These are phyloP conservation scores for Sporisorium scitamineum DNA, from an alignment of 1,284 basidiomycete genomes.

Conservation along the genomic window DNA sequence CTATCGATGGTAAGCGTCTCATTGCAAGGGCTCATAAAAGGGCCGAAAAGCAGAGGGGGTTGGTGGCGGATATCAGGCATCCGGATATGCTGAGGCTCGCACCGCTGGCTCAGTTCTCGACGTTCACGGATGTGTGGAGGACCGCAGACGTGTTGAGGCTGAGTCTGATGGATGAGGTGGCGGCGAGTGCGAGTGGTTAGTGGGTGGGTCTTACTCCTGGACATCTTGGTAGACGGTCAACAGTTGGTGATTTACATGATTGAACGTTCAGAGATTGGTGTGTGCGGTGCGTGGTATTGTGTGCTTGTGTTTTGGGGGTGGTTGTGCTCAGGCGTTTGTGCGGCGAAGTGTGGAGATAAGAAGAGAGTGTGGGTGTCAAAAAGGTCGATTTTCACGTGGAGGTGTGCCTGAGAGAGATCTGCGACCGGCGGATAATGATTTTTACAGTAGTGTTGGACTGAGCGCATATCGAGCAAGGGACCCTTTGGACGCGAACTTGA, in stretches of 20 bases:
- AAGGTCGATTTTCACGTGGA: neutral
- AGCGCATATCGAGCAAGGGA: neutral
- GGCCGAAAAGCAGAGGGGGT: conserved; percentile 53
- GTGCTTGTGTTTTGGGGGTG: too few relatives aligned
- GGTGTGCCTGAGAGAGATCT: neutral
- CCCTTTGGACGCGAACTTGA: conserved; percentile 4
- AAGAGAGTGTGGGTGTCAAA: too few relatives aligned
- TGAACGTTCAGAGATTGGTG: too few relatives aligned
- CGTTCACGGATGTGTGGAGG: conserved; percentile 61
- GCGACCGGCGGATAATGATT: conserved; percentile 4
- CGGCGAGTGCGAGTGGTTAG: conserved; percentile 11
- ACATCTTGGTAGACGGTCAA: neutral
- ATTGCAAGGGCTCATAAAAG: conserved; percentile 55
- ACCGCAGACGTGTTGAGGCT: conserved; percentile 54
- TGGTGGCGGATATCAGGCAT: conserved; percentile 62
- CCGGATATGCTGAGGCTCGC: conserved; percentile 65
- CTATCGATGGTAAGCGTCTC: conserved; percentile 47
- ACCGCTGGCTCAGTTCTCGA: conserved; percentile 63
- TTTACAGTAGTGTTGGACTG: neutral
- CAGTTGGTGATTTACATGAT: too few relatives aligned
- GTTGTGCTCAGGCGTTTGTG: conserved; percentile 1
- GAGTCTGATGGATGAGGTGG: conserved; percentile 43
- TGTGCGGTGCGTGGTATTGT: too few relatives aligned
- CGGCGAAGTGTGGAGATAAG: conserved; percentile 15
- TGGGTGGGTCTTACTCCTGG: too few relatives aligned